Conservation (phyloP, 306 rosid species). For the Rubus parviflorus region DNA sequence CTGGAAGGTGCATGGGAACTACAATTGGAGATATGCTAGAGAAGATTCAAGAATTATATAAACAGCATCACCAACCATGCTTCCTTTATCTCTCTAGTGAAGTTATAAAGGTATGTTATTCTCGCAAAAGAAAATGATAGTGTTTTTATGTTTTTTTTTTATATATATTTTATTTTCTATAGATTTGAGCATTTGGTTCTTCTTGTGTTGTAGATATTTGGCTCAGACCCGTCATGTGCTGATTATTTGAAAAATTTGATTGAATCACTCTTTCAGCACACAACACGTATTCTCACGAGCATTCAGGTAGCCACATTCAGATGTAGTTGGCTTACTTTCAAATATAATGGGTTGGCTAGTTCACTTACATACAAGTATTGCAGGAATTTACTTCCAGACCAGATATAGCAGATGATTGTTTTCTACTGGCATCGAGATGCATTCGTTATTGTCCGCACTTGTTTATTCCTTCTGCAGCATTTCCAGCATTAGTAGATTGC, state of each 20-base stretch:
- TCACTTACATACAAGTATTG: slow-evolving; percentile 27
- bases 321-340: slow-evolving; percentile 14
- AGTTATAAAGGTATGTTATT: slow-evolving; percentile 80
- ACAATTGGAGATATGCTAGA: slow-evolving; percentile 98
- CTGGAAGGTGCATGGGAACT: slow-evolving; percentile 93
- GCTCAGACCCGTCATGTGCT: slow-evolving; percentile 93
- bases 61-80: slow-evolving; percentile 95
- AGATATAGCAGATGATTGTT: slow-evolving; percentile 99
- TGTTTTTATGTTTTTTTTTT: background rate
- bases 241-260: slow-evolving; percentile 85
- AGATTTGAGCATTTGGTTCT: slow-evolving; percentile 29
- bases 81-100: slow-evolving; percentile 98
- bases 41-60: slow-evolving; percentile 89
- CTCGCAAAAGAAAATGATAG: background rate
- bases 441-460: slow-evolving; percentile 98
- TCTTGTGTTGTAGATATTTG: slow-evolving; percentile 81
- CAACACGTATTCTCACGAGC: slow-evolving; percentile 78
- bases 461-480: slow-evolving; percentile 85
- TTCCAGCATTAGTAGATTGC: slow-evolving; percentile 92
- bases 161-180: slow-evolving; percentile 7
- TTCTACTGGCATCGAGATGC: slow-evolving; percentile 96
- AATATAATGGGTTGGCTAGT: slow-evolving; percentile 8
- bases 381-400: slow-evolving; percentile 99
- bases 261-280: slow-evolving; percentile 84
- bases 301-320: slow-evolving; percentile 62